Conservation (phyloP, 1,284 basidiomycete species). For the Cryptococcus jaspeensis region DNA sequence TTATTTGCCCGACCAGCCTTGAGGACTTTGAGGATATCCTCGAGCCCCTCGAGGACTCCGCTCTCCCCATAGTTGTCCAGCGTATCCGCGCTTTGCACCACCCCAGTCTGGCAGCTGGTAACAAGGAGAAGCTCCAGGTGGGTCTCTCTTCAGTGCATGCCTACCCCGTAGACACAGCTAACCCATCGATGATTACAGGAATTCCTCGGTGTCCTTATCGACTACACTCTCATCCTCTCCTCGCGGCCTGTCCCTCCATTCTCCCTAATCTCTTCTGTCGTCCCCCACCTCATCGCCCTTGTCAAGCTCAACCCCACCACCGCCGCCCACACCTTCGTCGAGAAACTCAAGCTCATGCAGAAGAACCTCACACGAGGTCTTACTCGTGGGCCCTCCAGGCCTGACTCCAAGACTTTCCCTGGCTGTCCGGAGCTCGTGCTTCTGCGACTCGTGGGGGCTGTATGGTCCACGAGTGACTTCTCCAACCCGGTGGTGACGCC, state of each 20-base stretch:
- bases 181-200: constrained; percentile 53
- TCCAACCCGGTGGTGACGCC: constrained; percentile 87
- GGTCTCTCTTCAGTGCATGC: constrained; percentile 24
- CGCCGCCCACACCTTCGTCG: constrained; percentile 73
- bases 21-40: constrained; percentile 85
- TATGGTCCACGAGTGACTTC: constrained; percentile 95
- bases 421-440: constrained; percentile 77
- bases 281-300: constrained; percentile 80
- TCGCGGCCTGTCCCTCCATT: constrained; percentile 64
- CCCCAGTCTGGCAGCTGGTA: constrained; percentile 82
- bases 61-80: constrained; percentile 80
- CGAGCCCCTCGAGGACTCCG: constrained; percentile 64
- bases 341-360: constrained; percentile 87
- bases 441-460: constrained; percentile 71
- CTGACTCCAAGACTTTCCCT: constrained; percentile 81
- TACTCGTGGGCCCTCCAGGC: constrained; percentile 65
- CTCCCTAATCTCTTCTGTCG: constrained; percentile 60
- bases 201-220: constrained; percentile 79
- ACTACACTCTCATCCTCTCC: constrained; percentile 80
- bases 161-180: not conserved
- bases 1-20: constrained; percentile 80
- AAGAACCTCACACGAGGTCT: constrained; percentile 89
- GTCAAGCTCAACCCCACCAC: constrained; percentile 77
- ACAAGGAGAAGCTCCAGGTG: constrained; percentile 88
- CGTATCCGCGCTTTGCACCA: constrained; percentile 90